phyloP scores from a whole-genome alignment of 2,329 filamentous ascomycete genomes.

The Trichoderma breve region DNA sequence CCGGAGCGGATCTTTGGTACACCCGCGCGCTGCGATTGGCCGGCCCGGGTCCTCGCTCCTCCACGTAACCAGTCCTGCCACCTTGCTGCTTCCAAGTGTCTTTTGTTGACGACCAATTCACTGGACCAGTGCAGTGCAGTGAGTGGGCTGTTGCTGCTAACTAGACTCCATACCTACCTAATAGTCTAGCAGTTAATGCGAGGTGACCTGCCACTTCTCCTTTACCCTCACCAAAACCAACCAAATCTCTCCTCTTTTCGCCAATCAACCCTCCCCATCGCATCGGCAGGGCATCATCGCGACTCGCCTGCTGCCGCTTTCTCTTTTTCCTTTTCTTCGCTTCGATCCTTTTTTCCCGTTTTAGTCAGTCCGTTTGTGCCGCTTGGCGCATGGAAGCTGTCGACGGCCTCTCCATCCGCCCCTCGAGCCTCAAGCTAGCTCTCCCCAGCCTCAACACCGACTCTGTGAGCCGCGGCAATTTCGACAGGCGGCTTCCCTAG shows the following conservation, averaged over 20 bases:
- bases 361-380: constrained; percentile 27
- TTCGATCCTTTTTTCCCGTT: constrained; percentile 21
- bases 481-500: constrained; percentile 24
- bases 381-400: constrained; percentile 41
- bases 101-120: not conserved
- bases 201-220: constrained; percentile 27
- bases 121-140: not conserved
- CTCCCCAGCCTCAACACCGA: constrained; percentile 19
- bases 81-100: not conserved
- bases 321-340: constrained; percentile 9
- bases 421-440: constrained; percentile 23
- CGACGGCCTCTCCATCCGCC: constrained; percentile 28
- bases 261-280: constrained; percentile 25
- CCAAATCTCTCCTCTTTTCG: constrained; percentile 21
- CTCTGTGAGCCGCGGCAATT: constrained; percentile 28
- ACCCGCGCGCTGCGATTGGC: constrained; percentile 24
- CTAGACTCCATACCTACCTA: not conserved
- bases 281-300: constrained; percentile 29
- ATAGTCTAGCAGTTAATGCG: constrained; percentile 20
- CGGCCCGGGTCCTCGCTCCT: constrained; percentile 2
- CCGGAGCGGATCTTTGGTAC: constrained; percentile 26
- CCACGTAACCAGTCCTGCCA: constrained; percentile 20
- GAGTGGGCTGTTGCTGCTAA: constrained; percentile 19
- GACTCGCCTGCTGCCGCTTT: constrained; percentile 23
- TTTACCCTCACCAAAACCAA: constrained; percentile 24